Conservation (phyloP, 2,329 filamentous ascomycete genomes). For the Hymenoscyphus fructigenus region DNA sequence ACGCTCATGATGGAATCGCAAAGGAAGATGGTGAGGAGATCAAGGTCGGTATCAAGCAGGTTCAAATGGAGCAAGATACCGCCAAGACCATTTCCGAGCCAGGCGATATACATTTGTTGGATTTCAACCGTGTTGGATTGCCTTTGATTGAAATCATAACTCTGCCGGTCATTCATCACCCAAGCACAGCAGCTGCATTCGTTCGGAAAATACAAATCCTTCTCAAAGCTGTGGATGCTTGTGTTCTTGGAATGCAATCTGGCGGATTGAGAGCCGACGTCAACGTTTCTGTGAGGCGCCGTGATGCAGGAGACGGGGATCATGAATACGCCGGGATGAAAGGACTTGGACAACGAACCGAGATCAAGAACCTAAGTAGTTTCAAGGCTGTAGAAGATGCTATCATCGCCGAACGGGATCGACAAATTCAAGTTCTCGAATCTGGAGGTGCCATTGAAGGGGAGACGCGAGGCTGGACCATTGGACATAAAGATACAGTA, state of each 20-base stretch:
- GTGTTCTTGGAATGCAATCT: conserved; percentile 88
- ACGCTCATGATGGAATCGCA: conserved; percentile 75
- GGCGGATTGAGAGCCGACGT: conserved; percentile 91
- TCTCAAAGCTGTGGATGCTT: conserved; percentile 77
- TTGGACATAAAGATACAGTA: conserved; percentile 79
- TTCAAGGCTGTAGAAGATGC: conserved; percentile 96
- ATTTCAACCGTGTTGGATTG: conserved; percentile 90
- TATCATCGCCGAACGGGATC: conserved; percentile 83
- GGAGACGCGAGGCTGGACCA: conserved; percentile 90
- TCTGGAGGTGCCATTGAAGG: conserved; percentile 72
- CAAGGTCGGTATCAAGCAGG: conserved; percentile 80
- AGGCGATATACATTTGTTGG: conserved; percentile 72
- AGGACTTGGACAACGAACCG: conserved; percentile 80
- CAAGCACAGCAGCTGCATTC: conserved; percentile 81
- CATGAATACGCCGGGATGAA: conserved; percentile 56
- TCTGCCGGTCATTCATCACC: conserved; percentile 81
- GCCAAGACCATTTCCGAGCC: conserved; percentile 86
- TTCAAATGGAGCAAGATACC: conserved; percentile 97
- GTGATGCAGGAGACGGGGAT: conserved; percentile 36
- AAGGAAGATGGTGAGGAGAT: conserved; percentile 69
- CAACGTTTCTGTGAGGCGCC: conserved; percentile 81
- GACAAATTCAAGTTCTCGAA: conserved; percentile 81
- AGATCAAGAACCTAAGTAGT: conserved; percentile 96
- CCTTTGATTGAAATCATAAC: conserved; percentile 96
- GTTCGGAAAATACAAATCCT: conserved; percentile 86